These are phyloP conservation scores for Solanum hybrid DNA, from an alignment of 305 asterid species.

Conservation along the genomic window DNA sequence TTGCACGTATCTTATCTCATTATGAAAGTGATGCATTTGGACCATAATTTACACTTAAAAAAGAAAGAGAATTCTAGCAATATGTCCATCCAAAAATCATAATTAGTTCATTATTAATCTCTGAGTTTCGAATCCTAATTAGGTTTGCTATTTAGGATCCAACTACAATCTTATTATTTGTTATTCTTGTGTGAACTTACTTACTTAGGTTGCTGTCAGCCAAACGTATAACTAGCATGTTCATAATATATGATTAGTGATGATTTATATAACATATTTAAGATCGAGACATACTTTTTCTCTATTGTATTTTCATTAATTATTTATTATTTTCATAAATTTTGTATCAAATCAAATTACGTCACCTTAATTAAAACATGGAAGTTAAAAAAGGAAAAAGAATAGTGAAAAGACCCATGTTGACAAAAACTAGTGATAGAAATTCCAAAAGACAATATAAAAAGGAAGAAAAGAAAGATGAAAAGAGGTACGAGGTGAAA, in stretches of 20 bases:
- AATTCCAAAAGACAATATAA: background rate
- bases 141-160: background rate
- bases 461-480: background rate
- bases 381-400: background rate
- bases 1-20: conserved; percentile 9
- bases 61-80: background rate
- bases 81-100: background rate
- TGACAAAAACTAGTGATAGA: background rate
- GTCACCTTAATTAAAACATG: background rate
- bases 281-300: background rate
- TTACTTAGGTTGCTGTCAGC: background rate
- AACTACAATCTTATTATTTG: background rate
- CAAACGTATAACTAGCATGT: background rate
- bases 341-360: background rate
- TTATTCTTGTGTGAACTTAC: background rate
- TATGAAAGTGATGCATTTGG: background rate
- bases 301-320: background rate
- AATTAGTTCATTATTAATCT: background rate
- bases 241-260: background rate
- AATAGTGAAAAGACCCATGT: background rate
- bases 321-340: background rate
- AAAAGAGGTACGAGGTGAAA: conserved; percentile 4
- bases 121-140: background rate
- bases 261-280: background rate
- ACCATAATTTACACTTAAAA: background rate